Base-by-base conservation (phyloP, 164 flowering plant species). In the Cinnamomum chago region DNA sequence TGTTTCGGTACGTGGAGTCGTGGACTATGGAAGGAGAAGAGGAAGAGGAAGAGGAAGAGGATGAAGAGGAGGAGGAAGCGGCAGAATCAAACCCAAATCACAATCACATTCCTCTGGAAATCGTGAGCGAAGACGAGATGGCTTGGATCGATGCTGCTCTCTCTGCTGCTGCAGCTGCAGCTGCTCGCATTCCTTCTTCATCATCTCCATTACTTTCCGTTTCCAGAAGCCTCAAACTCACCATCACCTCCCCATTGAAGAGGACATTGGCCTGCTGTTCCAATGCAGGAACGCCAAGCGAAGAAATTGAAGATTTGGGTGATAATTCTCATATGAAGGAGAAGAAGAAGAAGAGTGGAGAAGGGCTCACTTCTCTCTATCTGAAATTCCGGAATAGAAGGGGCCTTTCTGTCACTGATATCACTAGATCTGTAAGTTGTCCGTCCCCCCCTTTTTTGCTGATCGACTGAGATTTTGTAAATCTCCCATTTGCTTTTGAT, bases 71-170 rank as follows among this genome's bases (percentile, higher is more conserved):
- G 67, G 40, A 51, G 58, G 55, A 58, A 20, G 35, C 6, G n/a
- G 4, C 17, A 55, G 60, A 55, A 55, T 55, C 60, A 5, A 55
- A 55, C 3, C 20, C 60, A 11, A 55, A 55, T 20, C 10, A 40
- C 47, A 6, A 40, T 7, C 47, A 14, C 60, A 55, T 93, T 80
- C 88, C 93, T 72, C 64, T 87, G 27, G 97, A 90, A 80, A 83
- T 93, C 81, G 82, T 93, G 47, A 86, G 84, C 82, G 91, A 89
- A 20, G 97, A 90, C 79, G 98, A 93, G 74, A 93, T 93, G 98
- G 90, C 94, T 50, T 79, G 88, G 28, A 82, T 93, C 68, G 97
- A 93, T 64, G 84, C 90, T 24, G 97, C 97, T 6, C 67, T 73
- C 68, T 82, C 89, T 50, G 76, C 86, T 9, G 75, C 78, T 50